Percentiles rank a stretch among this genome's conserved stretches.
Evolutionary conservation across 75 land plant genomes (phyloP).

Genomic region (Pseudotsuga menziesii): DNA sequence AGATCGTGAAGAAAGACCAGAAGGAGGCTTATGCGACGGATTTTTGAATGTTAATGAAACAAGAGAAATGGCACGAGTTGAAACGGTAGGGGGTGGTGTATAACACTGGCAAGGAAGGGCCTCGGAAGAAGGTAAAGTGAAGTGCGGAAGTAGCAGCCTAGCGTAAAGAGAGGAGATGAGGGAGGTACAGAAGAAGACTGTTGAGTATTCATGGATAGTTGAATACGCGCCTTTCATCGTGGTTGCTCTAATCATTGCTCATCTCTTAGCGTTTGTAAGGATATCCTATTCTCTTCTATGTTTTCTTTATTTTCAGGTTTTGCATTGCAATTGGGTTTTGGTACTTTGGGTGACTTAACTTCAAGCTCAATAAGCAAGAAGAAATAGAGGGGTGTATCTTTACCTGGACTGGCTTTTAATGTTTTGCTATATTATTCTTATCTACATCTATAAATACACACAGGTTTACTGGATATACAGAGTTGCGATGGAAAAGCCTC

Average conservation of each 20-base stretch:
- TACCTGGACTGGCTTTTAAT: not conserved
- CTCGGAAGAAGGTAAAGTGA: too few species aligned
- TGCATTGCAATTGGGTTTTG: not conserved
- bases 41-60: too few species aligned
- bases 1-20: too few species aligned
- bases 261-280: constrained; percentile 7
- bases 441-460: too few species aligned
- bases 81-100: too few species aligned
- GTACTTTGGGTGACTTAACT: not conserved
- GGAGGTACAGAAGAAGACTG: too few species aligned
- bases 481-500: constrained; percentile 10
- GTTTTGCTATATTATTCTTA: not conserved
- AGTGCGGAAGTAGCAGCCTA: too few species aligned
- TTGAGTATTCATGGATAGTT: not conserved
- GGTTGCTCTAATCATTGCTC: constrained; percentile 8
- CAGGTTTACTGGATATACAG: constrained; percentile 7
- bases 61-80: too few species aligned
- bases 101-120: too few species aligned
- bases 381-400: too few species aligned
- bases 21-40: too few species aligned
- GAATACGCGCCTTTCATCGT: constrained; percentile 1
- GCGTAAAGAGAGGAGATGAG: too few species aligned
- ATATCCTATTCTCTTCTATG: not conserved
- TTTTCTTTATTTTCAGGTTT: not conserved
- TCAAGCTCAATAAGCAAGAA: not conserved